A percentile compares a stretch with the other conserved stretches of the same genome.
Evolutionary conservation across 139 green algal genomes (phyloP).

Genomic region (Ettlia oleoabundans): DNA sequence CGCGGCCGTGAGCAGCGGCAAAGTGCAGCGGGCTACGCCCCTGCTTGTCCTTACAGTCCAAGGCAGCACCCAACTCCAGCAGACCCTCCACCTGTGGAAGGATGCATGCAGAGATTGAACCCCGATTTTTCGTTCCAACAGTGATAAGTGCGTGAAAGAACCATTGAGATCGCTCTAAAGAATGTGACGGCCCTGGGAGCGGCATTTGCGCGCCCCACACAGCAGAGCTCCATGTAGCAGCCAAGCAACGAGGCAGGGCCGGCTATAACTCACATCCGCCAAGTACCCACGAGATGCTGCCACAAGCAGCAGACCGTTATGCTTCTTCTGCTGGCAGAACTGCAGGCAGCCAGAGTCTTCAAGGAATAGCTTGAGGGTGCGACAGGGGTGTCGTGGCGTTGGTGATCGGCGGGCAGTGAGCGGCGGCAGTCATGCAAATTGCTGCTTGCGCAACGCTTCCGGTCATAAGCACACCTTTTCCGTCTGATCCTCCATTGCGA

Average conservation of each 20-base stretch:
- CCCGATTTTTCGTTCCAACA: no score
- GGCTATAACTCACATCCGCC: constrained; percentile 73
- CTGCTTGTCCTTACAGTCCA: constrained; percentile 63
- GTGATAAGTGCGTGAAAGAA: background rate
- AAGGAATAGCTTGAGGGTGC: background rate
- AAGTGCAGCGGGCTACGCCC: constrained; percentile 65
- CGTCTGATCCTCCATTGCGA: constrained; percentile 28
- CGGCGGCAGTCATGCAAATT: no score
- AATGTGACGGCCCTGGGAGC: no score
- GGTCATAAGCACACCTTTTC: constrained; percentile 2
- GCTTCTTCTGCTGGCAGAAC: constrained; percentile 46
- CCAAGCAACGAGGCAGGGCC: no score
- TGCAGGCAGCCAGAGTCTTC: no score
- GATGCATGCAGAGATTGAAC: no score
- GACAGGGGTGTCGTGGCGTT: background rate
- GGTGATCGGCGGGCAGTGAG: no score
- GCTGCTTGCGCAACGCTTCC: background rate
- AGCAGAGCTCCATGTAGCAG: no score
- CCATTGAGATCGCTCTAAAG: no score
- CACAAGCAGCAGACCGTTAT: constrained; percentile 73
- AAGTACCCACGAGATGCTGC: constrained; percentile 66
- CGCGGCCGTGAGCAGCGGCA: constrained; percentile 64
- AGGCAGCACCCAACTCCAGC: constrained; percentile 60
- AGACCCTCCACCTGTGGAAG: constrained; percentile 62
- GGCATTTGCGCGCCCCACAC: no score